A percentile compares a stretch with the other conserved stretches of the same genome.
Evolutionary conservation across 2,329 filamentous ascomycete genomes (phyloP).

Genomic region (Botrytis tulipae): DNA sequence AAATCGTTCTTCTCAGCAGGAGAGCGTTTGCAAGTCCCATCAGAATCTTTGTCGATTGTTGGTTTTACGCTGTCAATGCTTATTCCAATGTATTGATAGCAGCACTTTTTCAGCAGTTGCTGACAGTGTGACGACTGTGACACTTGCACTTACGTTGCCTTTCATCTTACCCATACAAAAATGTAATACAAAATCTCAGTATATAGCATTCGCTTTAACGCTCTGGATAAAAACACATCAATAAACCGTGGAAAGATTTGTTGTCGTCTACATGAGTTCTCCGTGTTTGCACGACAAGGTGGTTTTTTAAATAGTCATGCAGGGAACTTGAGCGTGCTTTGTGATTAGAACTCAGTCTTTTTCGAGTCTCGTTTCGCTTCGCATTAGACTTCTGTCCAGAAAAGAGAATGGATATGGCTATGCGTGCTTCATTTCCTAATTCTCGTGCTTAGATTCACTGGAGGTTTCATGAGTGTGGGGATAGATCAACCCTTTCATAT

Average conservation of each 20-base stretch:
- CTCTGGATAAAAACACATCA: too few species aligned
- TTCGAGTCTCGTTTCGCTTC: background rate
- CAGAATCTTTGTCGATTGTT: background rate
- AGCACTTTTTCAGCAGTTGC: too few species aligned
- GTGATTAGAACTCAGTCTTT: background rate
- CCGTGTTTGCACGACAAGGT: background rate
- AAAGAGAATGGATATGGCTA: rapidly evolving
- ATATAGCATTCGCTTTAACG: too few species aligned
- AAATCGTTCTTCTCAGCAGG: background rate
- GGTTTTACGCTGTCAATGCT: background rate
- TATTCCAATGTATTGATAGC: background rate
- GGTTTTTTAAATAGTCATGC: background rate
- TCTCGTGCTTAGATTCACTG: background rate
- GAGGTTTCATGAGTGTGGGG: too few species aligned
- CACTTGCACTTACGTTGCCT: too few species aligned
- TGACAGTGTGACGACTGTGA: too few species aligned
- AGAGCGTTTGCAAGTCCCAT: too few species aligned
- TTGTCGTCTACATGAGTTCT: background rate
- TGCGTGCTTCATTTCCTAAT: background rate
- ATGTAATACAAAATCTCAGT: too few species aligned
- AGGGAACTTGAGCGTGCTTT: background rate
- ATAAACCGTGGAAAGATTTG: too few species aligned
- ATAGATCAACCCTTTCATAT: background rate
- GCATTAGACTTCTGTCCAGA: background rate
- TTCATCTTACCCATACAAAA: too few species aligned